Percentiles rank a stretch among this genome's conserved stretches.
Conservation (phyloP, 2,329 filamentous ascomycete species). For the Didymella glomerata region DNA sequence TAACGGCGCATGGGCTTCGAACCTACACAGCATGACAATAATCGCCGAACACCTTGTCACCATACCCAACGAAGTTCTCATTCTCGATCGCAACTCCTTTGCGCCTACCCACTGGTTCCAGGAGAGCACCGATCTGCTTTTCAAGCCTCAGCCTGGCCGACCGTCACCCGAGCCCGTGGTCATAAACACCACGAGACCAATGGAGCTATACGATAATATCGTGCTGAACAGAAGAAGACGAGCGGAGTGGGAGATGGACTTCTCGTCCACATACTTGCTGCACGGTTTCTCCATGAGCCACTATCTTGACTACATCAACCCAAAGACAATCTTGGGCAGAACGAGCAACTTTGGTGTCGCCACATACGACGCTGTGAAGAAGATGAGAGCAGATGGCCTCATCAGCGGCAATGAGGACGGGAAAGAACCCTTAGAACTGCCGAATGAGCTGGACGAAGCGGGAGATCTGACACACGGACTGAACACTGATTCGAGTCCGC, state of each 20-base stretch:
- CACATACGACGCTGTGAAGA: conserved; percentile 26
- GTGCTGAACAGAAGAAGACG: conserved; percentile 17
- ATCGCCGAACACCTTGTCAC: not conserved
- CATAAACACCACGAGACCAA: not conserved
- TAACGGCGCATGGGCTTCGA: conserved; percentile 26
- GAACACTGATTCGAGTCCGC: not conserved
- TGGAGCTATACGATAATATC: conserved; percentile 20
- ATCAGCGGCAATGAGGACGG: conserved; percentile 15
- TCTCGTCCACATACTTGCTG: conserved; percentile 27
- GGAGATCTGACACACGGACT: not conserved
- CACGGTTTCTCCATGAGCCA: conserved; percentile 24
- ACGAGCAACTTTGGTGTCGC: conserved; percentile 32
- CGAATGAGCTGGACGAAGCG: not conserved
- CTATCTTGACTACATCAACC: conserved; percentile 22
- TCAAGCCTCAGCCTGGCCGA: not conserved
- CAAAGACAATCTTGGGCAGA: conserved; percentile 23
- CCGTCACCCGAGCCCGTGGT: not conserved
- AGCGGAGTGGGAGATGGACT: conserved; percentile 31
- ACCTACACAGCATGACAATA: conserved; percentile 20
- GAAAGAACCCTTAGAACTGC: not conserved
- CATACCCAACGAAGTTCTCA: not conserved
- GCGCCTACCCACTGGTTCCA: not conserved
- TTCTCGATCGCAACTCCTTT: not conserved
- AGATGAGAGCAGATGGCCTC: conserved; percentile 27
- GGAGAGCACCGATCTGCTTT: not conserved